Conservation (phyloP, 306 rosid genomes). For the Fragaria nilgerrensis region DNA sequence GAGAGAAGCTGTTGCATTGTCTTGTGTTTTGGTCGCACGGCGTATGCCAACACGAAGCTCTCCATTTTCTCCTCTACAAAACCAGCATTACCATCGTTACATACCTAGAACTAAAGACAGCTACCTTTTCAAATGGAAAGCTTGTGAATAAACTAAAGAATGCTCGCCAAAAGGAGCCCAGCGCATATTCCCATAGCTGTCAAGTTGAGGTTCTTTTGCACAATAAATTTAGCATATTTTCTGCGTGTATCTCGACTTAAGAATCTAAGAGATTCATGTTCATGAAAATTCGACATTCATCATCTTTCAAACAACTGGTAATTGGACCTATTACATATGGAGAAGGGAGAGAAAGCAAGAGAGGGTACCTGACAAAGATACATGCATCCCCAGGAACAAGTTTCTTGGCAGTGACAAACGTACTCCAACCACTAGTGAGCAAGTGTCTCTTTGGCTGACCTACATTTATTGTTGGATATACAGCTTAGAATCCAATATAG, state of each 20-base stretch:
- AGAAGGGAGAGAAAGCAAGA: slow-evolving; percentile 4
- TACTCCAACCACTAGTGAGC: slow-evolving; percentile 78
- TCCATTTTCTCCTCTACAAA: slow-evolving; percentile 59
- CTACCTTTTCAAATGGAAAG: not conserved
- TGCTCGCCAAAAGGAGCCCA: too few species aligned
- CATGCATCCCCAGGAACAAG: slow-evolving; percentile 66
- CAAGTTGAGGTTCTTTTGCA: too few species aligned
- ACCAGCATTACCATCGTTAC: not conserved
- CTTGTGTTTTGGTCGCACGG: slow-evolving; percentile 31
- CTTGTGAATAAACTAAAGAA: not conserved
- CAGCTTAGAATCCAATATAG: slow-evolving; percentile 10
- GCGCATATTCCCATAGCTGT: too few species aligned
- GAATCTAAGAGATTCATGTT: too few species aligned
- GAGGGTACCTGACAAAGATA: slow-evolving; percentile 55
- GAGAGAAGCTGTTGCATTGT: slow-evolving; percentile 31
- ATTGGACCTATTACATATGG: not conserved
- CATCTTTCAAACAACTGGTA: too few species aligned
- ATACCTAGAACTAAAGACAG: not conserved
- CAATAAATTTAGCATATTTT: too few species aligned
- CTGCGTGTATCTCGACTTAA: too few species aligned
- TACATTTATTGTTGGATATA: slow-evolving; percentile 33
- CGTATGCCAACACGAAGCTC: slow-evolving; percentile 56
- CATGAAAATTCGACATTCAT: too few species aligned
- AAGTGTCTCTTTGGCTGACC: slow-evolving; percentile 71
- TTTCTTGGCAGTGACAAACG: slow-evolving; percentile 56